Base-by-base conservation (phyloP, 2,329 filamentous ascomycete species). In the Grosmannia huntii region DNA sequence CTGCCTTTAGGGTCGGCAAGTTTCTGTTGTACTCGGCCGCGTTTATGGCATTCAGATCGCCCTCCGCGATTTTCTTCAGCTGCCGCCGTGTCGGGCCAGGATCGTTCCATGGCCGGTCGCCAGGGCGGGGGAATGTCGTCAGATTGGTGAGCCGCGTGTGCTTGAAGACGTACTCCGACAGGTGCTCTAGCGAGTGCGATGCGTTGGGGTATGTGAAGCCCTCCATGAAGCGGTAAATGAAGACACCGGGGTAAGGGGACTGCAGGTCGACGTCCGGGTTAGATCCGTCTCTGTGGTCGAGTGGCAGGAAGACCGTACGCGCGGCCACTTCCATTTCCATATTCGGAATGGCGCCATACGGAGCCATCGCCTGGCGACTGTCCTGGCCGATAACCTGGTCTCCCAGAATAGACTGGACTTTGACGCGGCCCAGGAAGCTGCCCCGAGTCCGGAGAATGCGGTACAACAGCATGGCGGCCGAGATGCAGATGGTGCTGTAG, bases 201-300 rank as follows among this genome's bases (percentile, higher is more conserved):
- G 90, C 90, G 65, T 96, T 99, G 60, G 92, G 90, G 67, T 97
- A 99, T 72, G 94, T 95, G 78, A 95, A 96, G 50, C 91, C 89
- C 73, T 97, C 92, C 0, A 87, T 84, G 71, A 96, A 96, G 51
- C 92, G 85, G 75, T 95, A 97, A 67, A 97, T 95, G 72, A 97
- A 95, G 64, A 99, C 81, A 56, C 94, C 94, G 0, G 92, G 92
- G 66, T 94, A 89, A 0, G 94, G 91, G 57, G 83, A 83, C 61
- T 88, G 78, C n/a, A 95, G 76, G 12, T 86, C 79, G 53, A 97
- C 78, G 28, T 86, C 79, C 0, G 92, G 92, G 69, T 97, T 97
- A 1, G 89, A 90, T 33, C 92, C 92, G 68, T 97, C 92, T n/a
- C 78, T 77, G 68, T 95, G 90, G 65, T 89, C 84, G 60, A 96